Conservation (phyloP, 2,329 filamentous ascomycete genomes). For the Eutypa lata region DNA sequence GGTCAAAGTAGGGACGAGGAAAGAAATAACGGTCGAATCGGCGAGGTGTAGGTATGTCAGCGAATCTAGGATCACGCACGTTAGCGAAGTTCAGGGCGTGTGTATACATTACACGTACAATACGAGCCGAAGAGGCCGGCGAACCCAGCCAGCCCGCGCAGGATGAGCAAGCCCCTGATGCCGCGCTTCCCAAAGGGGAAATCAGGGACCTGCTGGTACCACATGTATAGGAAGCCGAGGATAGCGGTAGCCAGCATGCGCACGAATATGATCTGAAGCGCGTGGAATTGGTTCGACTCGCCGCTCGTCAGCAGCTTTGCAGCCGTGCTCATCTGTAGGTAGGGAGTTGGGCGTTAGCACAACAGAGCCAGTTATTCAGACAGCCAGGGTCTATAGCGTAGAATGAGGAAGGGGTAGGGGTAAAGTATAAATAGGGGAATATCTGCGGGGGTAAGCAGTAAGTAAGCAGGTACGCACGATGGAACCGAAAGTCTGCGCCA, state of each 20-base stretch:
- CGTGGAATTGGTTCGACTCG: conserved; percentile 34
- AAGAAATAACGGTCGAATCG: conserved; percentile 78
- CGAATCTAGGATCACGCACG: conserved; percentile 49
- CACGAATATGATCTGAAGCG: conserved; percentile 41
- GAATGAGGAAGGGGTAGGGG: background rate
- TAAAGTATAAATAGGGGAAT: background rate
- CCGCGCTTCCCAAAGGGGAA: conserved; percentile 65
- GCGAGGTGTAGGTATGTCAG: conserved; percentile 69
- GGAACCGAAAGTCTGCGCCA: conserved; percentile 38
- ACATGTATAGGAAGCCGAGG: conserved; percentile 38
- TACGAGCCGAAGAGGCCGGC: conserved; percentile 64
- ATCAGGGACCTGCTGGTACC: conserved; percentile 46
- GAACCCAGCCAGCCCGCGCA: conserved; percentile 61
- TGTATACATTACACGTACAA: too few species aligned
- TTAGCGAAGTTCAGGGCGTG: too few species aligned
- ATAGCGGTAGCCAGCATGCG: conserved; percentile 37
- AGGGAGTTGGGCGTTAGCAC: too few species aligned
- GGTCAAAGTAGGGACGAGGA: conserved; percentile 69
- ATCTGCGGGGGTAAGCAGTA: background rate
- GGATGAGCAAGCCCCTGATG: conserved; percentile 59
- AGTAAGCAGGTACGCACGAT: conserved; percentile 26
- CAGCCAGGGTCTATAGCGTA: conserved; percentile 2
- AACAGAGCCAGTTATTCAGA: too few species aligned
- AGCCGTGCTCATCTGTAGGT: conserved; percentile 37
- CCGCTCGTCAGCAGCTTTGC: conserved; percentile 33